Evolutionary conservation across 257 asterid genomes (phyloP).

Genomic region (Penstemon barbatus): DNA sequence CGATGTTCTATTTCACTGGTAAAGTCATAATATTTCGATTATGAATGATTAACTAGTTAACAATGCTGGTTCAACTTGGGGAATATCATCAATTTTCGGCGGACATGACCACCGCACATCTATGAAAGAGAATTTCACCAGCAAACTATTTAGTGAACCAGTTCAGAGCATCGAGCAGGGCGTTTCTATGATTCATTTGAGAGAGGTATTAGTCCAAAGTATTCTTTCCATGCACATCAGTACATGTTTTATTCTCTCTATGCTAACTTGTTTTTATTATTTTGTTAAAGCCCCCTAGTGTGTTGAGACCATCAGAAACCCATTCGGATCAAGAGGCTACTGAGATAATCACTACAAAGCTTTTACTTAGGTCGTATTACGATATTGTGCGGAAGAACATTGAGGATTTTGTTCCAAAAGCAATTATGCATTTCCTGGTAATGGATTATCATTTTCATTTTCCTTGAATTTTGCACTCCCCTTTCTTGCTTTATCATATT

Average conservation of each 20-base stretch:
- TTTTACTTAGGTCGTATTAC: constrained; percentile 74
- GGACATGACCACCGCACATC: constrained; percentile 56
- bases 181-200: constrained; percentile 70
- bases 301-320: constrained; percentile 76
- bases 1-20: background rate
- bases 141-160: constrained; percentile 56
- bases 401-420: constrained; percentile 83
- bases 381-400: constrained; percentile 80
- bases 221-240: constrained; percentile 7
- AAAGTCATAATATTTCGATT: constrained; percentile 23
- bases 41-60: constrained; percentile 41
- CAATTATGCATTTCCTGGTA: constrained; percentile 97
- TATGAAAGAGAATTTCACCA: constrained; percentile 54
- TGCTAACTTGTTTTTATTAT: constrained; percentile 25
- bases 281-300: constrained; percentile 68
- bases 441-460: constrained; percentile 7
- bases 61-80: constrained; percentile 74
- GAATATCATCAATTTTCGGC: constrained; percentile 93
- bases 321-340: constrained; percentile 65
- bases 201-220: constrained; percentile 52
- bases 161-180: constrained; percentile 55
- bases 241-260: constrained; percentile 6
- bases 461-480: constrained; percentile 8
- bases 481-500: background rate
- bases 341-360: constrained; percentile 70